A percentile compares a stretch with the other conserved stretches of the same genome.
phyloP scores from a whole-genome alignment of 2,329 filamentous ascomycete species.

The Lasiodiplodia citricola region DNA sequence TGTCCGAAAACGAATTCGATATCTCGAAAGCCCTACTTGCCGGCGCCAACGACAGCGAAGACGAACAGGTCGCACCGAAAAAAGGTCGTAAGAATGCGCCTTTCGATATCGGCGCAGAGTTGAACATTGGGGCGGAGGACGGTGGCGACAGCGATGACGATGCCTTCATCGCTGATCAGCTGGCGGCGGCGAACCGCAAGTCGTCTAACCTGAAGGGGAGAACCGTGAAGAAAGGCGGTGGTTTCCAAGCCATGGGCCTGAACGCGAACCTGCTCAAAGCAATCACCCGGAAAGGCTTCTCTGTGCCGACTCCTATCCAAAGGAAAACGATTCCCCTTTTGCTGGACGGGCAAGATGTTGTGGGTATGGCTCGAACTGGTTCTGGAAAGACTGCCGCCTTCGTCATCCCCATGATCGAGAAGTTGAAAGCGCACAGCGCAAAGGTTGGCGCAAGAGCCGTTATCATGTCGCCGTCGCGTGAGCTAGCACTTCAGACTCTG shows the following conservation, averaged over 20 bases:
- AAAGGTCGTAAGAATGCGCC: conserved; percentile 13
- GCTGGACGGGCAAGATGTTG: conserved; percentile 90
- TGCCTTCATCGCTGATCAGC: conserved; percentile 86
- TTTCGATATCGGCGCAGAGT: conserved; percentile 40
- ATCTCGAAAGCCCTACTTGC: conserved; percentile 81
- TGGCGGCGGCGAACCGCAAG: conserved; percentile 88
- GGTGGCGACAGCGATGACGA: conserved; percentile 72
- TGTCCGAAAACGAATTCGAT: conserved; percentile 89
- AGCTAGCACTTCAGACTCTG: conserved; percentile 90
- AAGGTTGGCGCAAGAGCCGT: conserved; percentile 85
- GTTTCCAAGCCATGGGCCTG: conserved; percentile 93
- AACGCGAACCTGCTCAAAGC: conserved; percentile 85
- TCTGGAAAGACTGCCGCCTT: conserved; percentile 98
- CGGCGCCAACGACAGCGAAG: conserved; percentile 56
- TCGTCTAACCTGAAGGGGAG: conserved; percentile 80
- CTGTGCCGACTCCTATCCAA: conserved; percentile 95
- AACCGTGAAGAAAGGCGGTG: conserved; percentile 91
- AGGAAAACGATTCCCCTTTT: conserved; percentile 94
- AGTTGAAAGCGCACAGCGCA: conserved; percentile 83
- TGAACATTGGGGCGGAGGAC: conserved; percentile 51
- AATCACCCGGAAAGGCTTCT: conserved; percentile 92
- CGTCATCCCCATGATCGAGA: conserved; percentile 97
- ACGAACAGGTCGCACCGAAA: conserved; percentile 37
- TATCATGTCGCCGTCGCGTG: conserved; percentile 89
- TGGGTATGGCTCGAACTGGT: conserved; percentile 98